phyloP scores from a whole-genome alignment of 495 filamentous ascomycete species.

The Aspergillus sclerotioniger region DNA sequence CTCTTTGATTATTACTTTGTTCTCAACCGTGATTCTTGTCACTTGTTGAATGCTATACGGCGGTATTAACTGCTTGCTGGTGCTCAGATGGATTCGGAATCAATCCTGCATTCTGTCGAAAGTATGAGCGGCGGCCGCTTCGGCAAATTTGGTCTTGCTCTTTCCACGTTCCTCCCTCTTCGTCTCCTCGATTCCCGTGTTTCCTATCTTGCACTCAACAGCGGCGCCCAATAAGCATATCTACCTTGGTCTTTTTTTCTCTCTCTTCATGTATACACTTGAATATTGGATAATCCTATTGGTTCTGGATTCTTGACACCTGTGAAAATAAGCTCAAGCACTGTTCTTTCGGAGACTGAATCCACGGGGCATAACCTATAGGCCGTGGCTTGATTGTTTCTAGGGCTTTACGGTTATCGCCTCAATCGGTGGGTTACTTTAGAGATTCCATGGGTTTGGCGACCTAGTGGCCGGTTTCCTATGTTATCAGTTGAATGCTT shows the following conservation, averaged over 20 bases:
- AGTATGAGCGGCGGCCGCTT: not conserved
- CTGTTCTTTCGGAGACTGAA: not conserved
- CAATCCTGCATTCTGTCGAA: not conserved
- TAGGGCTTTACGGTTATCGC: too few relatives aligned
- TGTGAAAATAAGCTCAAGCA: conserved; percentile 3
- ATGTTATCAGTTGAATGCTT: too few relatives aligned
- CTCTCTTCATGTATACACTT: conserved; percentile 9
- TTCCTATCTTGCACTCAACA: not conserved
- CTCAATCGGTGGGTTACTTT: too few relatives aligned
- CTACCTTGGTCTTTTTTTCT: not conserved
- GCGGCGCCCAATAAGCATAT: not conserved
- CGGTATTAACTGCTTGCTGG: not conserved
- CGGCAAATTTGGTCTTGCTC: not conserved
- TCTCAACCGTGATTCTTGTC: not conserved
- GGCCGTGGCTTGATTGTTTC: too few relatives aligned
- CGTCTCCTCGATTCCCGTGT: not conserved
- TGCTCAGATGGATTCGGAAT: too few relatives aligned
- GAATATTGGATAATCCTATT: conserved; percentile 14
- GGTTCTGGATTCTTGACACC: conserved; percentile 1
- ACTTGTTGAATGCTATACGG: not conserved
- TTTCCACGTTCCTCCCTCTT: not conserved
- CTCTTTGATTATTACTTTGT: not conserved
- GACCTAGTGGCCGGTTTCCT: too few relatives aligned
- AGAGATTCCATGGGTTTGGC: too few relatives aligned
- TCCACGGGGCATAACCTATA: not conserved